phyloP scores from a whole-genome alignment of 495 filamentous ascomycete species.

The Stereocaulon alpinum region DNA sequence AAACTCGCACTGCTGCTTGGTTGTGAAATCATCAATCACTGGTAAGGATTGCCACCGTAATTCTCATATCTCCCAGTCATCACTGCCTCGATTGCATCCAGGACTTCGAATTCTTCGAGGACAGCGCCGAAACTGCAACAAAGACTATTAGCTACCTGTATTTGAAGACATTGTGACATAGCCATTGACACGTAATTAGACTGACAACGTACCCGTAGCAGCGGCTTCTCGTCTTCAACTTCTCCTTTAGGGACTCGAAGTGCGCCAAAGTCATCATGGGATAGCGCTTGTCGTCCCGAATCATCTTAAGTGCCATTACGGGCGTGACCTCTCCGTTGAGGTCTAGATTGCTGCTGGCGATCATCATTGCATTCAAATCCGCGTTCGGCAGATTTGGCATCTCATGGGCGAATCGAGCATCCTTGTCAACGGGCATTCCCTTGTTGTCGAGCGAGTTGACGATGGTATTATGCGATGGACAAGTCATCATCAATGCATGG shows the following conservation, averaged over 20 bases:
- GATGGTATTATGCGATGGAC: constrained; percentile 24
- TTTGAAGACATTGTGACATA: neutral
- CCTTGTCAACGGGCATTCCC: constrained; percentile 30
- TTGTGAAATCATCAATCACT: neutral
- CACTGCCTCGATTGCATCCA: constrained; percentile 69
- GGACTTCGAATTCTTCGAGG: constrained; percentile 84
- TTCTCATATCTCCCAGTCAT: neutral
- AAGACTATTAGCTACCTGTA: constrained; percentile 5
- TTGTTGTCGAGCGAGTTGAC: neutral
- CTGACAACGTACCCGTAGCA: constrained; percentile 72
- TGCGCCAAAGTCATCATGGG: constrained; percentile 35
- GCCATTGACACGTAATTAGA: neutral
- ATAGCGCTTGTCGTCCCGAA: constrained; percentile 62
- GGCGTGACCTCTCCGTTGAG: constrained; percentile 94
- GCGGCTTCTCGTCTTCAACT: constrained; percentile 67
- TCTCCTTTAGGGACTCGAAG: constrained; percentile 59
- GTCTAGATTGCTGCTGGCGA: constrained; percentile 72
- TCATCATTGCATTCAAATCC: constrained; percentile 69
- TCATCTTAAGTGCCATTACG: constrained; percentile 83
- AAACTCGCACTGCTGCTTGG: neutral
- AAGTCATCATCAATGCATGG: constrained; percentile 16
- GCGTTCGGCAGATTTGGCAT: constrained; percentile 48
- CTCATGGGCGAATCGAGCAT: constrained; percentile 75
- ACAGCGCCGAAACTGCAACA: constrained; percentile 65
- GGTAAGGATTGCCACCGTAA: neutral